Conservation (phyloP, 805 yeast species). For the Schizosaccharomyces cryophilus region DNA sequence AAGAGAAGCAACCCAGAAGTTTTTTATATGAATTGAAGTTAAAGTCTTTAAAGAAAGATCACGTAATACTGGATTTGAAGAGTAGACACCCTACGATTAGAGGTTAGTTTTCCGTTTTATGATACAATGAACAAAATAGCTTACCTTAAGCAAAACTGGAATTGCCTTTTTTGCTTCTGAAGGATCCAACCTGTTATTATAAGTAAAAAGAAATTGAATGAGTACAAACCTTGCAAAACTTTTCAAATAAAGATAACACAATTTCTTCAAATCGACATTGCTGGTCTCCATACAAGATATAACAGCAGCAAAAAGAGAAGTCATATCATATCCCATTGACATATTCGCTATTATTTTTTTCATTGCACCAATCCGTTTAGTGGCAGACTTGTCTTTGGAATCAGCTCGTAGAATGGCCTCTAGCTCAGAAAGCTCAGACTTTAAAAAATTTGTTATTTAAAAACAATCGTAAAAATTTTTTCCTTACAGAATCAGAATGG, state of each 20-base stretch:
- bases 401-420: slow-evolving; percentile 7
- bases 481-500: no score
- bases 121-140: neutral
- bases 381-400: slow-evolving; percentile 15
- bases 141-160: slow-evolving; percentile 20
- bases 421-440: neutral
- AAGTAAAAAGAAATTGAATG: neutral
- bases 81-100: slow-evolving; percentile 22
- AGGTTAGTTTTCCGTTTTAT: neutral
- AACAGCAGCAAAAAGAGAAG: slow-evolving; percentile 39
- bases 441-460: neutral
- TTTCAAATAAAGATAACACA: slow-evolving; percentile 39
- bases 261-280: slow-evolving; percentile 45
- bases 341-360: slow-evolving; percentile 62
- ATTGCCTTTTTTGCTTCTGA: slow-evolving; percentile 30
- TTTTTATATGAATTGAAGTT: slow-evolving; percentile 31
- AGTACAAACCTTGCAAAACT: slow-evolving; percentile 24
- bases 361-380: slow-evolving; percentile 24
- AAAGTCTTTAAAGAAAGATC: slow-evolving; percentile 41
- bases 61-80: slow-evolving; percentile 25
- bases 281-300: slow-evolving; percentile 22
- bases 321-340: slow-evolving; percentile 65
- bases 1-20: slow-evolving; percentile 25
- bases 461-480: no score
- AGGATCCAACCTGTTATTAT: slow-evolving; percentile 21